Conservation (phyloP, 78 protist genomes). For the Ministeria vibrans region DNA sequence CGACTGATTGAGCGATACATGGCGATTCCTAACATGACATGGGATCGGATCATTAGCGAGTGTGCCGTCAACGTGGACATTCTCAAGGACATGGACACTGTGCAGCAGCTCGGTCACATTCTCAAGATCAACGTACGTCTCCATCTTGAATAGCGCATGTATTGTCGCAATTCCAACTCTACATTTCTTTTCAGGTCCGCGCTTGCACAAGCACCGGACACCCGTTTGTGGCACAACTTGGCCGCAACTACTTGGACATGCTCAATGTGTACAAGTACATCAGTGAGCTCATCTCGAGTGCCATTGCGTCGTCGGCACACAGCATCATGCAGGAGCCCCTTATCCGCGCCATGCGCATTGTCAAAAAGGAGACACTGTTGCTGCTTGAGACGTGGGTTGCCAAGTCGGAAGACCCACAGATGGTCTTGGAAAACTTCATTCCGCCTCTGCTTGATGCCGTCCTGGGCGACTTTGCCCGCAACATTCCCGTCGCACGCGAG, state of each 20-base stretch:
- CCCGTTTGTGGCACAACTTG: constrained; percentile 61
- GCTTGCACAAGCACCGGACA: constrained; percentile 72
- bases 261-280: constrained; percentile 23
- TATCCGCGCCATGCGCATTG: constrained; percentile 1
- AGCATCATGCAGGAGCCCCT: background rate
- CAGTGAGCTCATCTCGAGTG: background rate
- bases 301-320: too few relatives aligned
- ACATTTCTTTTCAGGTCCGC: background rate
- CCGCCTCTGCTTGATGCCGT: constrained; percentile 30
- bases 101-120: constrained; percentile 46
- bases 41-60: constrained; percentile 53
- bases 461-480: constrained; percentile 16
- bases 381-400: constrained; percentile 24
- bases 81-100: constrained; percentile 9
- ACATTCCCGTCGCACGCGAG: constrained; percentile 27
- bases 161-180: background rate
- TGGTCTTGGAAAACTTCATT: background rate
- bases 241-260: constrained; percentile 70
- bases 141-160: background rate
- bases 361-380: constrained; percentile 23
- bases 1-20: constrained; percentile 55
- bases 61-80: constrained; percentile 22
- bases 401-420: background rate
- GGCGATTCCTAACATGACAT: constrained; percentile 76
- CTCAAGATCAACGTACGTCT: constrained; percentile 60